phyloP scores from a whole-genome alignment of 2,329 filamentous ascomycete genomes.

The Periconia macrospinosa region DNA sequence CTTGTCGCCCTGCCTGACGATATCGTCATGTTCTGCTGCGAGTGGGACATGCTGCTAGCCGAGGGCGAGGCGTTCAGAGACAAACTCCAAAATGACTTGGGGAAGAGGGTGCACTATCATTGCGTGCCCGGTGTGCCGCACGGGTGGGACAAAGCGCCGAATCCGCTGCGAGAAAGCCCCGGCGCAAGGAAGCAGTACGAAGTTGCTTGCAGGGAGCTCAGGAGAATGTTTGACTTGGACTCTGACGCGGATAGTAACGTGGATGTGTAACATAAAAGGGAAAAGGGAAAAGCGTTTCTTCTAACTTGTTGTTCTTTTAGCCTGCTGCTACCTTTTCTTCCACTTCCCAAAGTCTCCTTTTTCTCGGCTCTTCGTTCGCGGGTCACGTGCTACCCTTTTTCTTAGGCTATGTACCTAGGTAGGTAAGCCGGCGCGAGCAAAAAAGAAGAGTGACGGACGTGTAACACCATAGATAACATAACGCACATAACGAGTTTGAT shows the following conservation, averaged over 20 bases:
- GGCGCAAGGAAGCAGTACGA: slow-evolving; percentile 58
- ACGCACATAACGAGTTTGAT: no score
- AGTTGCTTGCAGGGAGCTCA: slow-evolving; percentile 56
- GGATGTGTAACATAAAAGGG: no score
- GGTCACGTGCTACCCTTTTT: no score
- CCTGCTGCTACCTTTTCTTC: no score
- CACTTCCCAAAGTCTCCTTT: no score
- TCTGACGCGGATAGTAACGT: slow-evolving; percentile 18
- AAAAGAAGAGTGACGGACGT: no score
- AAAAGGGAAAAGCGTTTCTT: neutral
- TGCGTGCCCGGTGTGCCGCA: slow-evolving; percentile 63
- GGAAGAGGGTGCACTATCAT: slow-evolving; percentile 61
- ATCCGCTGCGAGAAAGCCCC: slow-evolving; percentile 57
- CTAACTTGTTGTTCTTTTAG: neutral
- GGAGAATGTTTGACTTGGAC: slow-evolving; percentile 45
- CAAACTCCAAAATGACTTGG: slow-evolving; percentile 54
- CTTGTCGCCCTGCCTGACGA: slow-evolving; percentile 60
- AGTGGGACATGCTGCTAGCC: slow-evolving; percentile 68
- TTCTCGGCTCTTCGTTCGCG: no score
- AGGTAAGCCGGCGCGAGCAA: no score
- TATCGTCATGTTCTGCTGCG: slow-evolving; percentile 64
- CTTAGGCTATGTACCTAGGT: no score
- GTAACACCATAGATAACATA: no score
- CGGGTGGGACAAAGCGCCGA: slow-evolving; percentile 69
- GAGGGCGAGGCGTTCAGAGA: slow-evolving; percentile 65